Percentiles rank a stretch among this genome's conserved stretches.
These are phyloP conservation scores for Metarhizium humberi DNA, from an alignment of 2,329 filamentous ascomycete species.

Conservation along the genomic window DNA sequence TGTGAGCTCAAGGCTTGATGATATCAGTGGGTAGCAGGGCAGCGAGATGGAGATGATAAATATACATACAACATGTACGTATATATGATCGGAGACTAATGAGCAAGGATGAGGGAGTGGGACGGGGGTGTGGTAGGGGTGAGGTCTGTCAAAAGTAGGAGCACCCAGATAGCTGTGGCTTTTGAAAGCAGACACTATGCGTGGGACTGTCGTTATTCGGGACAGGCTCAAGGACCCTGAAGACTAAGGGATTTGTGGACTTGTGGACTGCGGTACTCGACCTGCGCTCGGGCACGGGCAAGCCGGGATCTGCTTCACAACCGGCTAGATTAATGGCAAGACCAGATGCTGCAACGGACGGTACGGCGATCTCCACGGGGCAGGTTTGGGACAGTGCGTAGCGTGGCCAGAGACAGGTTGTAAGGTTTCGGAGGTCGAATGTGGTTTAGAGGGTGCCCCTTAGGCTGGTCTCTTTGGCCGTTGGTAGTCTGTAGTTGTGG, in stretches of 20 bases:
- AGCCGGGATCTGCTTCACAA: conserved; percentile 12
- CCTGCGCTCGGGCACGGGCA: conserved; percentile 10
- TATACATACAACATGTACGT: not conserved
- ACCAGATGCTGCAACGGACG: conserved; percentile 8
- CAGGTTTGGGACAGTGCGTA: conserved; percentile 2
- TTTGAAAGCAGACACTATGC: not conserved
- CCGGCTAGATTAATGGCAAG: conserved; percentile 10
- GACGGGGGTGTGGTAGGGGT: conserved; percentile 3
- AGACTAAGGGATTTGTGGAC: conserved; percentile 5
- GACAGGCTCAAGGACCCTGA: conserved; percentile 8
- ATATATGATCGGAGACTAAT: conserved; percentile 10
- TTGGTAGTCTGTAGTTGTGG: not conserved
- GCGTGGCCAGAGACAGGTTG: not conserved
- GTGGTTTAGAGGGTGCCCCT: not conserved
- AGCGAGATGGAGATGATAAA: conserved; percentile 6
- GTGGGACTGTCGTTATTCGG: not conserved
- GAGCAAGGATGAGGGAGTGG: conserved; percentile 5
- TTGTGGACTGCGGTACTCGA: conserved; percentile 2
- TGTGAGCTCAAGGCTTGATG: conserved; percentile 3
- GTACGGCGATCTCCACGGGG: conserved; percentile 9
- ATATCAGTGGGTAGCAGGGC: conserved; percentile 3
- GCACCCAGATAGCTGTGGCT: not conserved
- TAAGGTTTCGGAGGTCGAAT: conserved; percentile 6
- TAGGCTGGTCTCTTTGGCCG: not conserved
- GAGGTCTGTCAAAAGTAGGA: not conserved